phyloP scores from a whole-genome alignment of 371 early-diverging fungal species.

The Mortierella sp. region DNA sequence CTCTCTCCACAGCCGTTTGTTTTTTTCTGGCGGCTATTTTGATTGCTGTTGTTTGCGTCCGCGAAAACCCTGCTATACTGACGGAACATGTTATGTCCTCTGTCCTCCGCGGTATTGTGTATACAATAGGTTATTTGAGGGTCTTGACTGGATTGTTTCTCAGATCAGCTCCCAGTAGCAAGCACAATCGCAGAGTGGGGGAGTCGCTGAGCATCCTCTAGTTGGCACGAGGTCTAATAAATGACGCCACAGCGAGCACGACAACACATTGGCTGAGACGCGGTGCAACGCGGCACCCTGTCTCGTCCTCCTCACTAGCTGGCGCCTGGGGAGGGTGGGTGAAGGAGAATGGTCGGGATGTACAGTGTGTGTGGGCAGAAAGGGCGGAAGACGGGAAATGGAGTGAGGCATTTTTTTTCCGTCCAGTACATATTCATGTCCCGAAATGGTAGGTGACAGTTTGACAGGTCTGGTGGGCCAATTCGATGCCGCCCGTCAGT shows the following conservation, averaged over 20 bases:
- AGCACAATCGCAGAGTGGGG: neutral
- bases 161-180: constrained; percentile 54
- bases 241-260: too few species aligned
- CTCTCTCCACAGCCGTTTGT: neutral
- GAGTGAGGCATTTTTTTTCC: constrained; percentile 5
- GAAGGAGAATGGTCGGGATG: too few species aligned
- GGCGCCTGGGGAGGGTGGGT: too few species aligned
- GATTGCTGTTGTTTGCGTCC: neutral
- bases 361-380: neutral
- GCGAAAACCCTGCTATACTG: neutral
- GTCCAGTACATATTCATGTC: too few species aligned
- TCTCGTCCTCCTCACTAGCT: too few species aligned
- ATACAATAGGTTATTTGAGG: constrained; percentile 68
- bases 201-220: too few species aligned
- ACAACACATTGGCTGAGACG: too few species aligned
- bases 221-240: too few species aligned
- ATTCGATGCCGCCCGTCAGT: too few species aligned
- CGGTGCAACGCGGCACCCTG: too few species aligned
- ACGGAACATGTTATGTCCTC: neutral
- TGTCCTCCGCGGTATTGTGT: neutral
- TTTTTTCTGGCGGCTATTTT: neutral
- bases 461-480: too few species aligned
- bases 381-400: neutral
- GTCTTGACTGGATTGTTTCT: constrained; percentile 78
- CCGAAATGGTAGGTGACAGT: too few species aligned